These are phyloP conservation scores for Knoxia roxburghii DNA, from an alignment of 257 asterid species.

Conservation along the genomic window DNA sequence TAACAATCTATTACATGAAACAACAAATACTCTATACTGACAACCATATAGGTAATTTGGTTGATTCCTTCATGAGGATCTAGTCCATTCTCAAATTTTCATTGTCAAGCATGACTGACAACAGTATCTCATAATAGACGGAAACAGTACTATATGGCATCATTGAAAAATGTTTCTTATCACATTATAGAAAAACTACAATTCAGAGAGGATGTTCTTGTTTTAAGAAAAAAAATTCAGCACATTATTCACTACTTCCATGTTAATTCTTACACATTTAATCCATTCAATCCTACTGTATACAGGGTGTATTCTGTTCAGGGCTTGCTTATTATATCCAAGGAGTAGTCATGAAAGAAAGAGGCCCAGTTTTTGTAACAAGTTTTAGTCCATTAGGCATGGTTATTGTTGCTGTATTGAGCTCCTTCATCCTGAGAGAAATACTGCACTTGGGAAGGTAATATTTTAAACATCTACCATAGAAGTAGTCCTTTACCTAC, in stretches of 20 bases:
- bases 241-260: background rate
- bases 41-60: background rate
- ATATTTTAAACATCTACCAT: background rate
- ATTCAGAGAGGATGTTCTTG: background rate
- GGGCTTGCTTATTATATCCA: constrained; percentile 84
- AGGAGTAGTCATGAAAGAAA: constrained; percentile 73
- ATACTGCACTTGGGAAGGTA: constrained; percentile 83
- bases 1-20: background rate
- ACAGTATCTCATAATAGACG: background rate
- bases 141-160: background rate
- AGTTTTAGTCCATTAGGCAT: constrained; percentile 85
- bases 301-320: constrained; percentile 84
- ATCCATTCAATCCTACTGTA: background rate
- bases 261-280: background rate
- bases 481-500: constrained; percentile 4
- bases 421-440: constrained; percentile 72
- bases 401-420: constrained; percentile 78
- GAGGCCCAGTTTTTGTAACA: constrained; percentile 90
- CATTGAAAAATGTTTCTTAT: background rate
- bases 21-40: too few relatives aligned
- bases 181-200: background rate
- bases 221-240: background rate
- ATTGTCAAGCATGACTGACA: background rate
- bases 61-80: background rate
- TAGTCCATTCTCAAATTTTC: background rate